Percentiles rank a stretch among this genome's conserved stretches.
Conservation (phyloP, 768 basidiomycete species). For the Hericium rajendrae region DNA sequence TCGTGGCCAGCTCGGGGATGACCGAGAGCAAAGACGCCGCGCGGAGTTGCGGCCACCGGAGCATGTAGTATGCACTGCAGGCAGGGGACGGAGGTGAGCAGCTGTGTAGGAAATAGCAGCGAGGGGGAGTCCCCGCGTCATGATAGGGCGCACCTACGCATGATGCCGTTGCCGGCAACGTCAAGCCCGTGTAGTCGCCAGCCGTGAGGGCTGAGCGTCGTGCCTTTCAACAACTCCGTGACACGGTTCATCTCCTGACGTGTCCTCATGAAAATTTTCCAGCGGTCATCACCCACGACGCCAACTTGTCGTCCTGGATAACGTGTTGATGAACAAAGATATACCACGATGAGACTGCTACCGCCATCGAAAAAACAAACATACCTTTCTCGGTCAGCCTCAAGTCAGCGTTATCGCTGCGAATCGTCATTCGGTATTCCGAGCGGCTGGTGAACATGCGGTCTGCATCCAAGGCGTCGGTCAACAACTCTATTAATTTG, state of each 20-base stretch:
- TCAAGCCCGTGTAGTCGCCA: constrained; percentile 35
- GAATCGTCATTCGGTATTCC: constrained; percentile 81
- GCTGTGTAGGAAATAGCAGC: background rate
- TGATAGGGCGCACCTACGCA: constrained; percentile 27
- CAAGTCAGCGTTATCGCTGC: constrained; percentile 84
- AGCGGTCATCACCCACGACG: constrained; percentile 34
- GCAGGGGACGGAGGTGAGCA: background rate
- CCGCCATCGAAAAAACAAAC: constrained; percentile 2
- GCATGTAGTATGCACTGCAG: constrained; percentile 63
- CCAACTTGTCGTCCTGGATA: constrained; percentile 31
- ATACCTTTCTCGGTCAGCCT: constrained; percentile 70
- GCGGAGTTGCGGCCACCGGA: constrained; percentile 49
- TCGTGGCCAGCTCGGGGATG: constrained; percentile 39
- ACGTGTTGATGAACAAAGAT: background rate
- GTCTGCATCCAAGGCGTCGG: constrained; percentile 34
- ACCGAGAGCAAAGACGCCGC: constrained; percentile 29
- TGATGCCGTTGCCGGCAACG: constrained; percentile 32
- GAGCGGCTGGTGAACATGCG: constrained; percentile 91
- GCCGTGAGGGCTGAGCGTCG: constrained; percentile 34
- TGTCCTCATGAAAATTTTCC: constrained; percentile 27
- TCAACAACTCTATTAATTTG: background rate
- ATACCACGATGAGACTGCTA: background rate
- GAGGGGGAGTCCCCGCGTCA: background rate
- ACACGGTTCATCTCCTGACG: constrained; percentile 26
- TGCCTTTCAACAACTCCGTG: constrained; percentile 25